Percentiles rank a stretch among this genome's conserved stretches.
These are phyloP conservation scores for Alternaria infectoria DNA, from an alignment of 2,329 filamentous ascomycete genomes.

Conservation along the genomic window DNA sequence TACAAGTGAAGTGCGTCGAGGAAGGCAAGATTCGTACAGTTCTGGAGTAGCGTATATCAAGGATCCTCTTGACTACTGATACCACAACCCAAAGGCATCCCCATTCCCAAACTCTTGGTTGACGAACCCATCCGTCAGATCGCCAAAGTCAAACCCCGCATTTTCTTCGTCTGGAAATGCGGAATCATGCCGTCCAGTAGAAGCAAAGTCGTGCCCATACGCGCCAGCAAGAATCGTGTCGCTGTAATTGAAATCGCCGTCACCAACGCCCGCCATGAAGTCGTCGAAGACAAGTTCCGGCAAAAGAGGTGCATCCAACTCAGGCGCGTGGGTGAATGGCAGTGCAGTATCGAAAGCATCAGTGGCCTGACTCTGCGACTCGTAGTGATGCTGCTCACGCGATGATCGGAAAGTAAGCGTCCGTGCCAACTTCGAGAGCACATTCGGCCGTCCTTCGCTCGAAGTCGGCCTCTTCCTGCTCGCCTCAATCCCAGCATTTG, in stretches of 20 bases:
- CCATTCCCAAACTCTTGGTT: neutral
- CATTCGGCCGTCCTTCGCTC: neutral
- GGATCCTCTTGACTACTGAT: neutral
- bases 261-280: neutral
- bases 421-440: constrained; percentile 6
- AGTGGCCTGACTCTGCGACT: neutral
- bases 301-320: neutral
- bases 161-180: neutral
- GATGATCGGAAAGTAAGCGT: neutral
- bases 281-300: neutral
- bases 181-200: neutral
- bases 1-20: too few species aligned
- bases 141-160: neutral
- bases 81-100: neutral
- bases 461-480: constrained; percentile 6
- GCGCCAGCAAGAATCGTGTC: neutral
- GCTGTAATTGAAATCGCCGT: neutral
- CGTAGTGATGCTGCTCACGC: neutral
- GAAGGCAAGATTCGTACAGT: too few species aligned
- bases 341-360: neutral
- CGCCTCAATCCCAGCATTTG: neutral
- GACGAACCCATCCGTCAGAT: neutral
- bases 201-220: neutral
- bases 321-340: neutral
- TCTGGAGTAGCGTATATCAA: too few species aligned